Evolutionary conservation across 2,329 filamentous ascomycete species (phyloP), one percentile per base, ranked within the genome.

Genomic region (Claviceps paspali): DNA sequence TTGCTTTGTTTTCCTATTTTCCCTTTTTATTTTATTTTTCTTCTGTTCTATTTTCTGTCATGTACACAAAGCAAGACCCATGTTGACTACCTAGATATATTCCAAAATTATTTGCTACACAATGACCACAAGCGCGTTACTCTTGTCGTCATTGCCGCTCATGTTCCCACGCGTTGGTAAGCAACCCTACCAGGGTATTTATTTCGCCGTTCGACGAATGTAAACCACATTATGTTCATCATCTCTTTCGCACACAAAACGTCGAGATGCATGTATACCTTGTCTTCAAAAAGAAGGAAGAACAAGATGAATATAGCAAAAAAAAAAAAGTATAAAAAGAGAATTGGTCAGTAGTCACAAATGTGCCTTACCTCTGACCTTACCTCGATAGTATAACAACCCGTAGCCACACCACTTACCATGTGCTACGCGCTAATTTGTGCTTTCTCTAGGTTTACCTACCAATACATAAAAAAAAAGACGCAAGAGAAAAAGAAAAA

Each of bases 301-400:
- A n/a, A n/a, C n/a, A n/a, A n/a, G n/a, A n/a, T 22, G 5, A 8
- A 5, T 22, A 5, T 22, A 5, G 21, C 21, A 5, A 22, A 8
- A 22, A 22, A 22, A 22, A 8, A 8, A 5, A 22, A 22, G 21
- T n/a, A n/a, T n/a, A n/a, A 22, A 22, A 22, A 22, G 21, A 22
- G n/a, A 36, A n/a, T 14, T 35, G 49, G 53, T 53, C 53, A 57
- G 51, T 48, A 56, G 55, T 54, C 40, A 56, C 40, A 55, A 50
- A 49, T 55, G 58, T 49, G 52, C 53, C 65, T 70, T 70, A 69
- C 65, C 67, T 67, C 65, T 65, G 63, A 68, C 64, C 63, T 67
- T 68, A 67, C 66, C 64, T 67, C 52, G 47, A 52, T 28, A 29
- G 23, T 32, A 37, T n/a, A 17, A 6, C 24, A 23, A 19, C 12